A percentile compares a stretch with the other conserved stretches of the same genome.
Evolutionary conservation across 805 yeast species (phyloP).

Genomic region (Wickerhamiella cacticola): DNA sequence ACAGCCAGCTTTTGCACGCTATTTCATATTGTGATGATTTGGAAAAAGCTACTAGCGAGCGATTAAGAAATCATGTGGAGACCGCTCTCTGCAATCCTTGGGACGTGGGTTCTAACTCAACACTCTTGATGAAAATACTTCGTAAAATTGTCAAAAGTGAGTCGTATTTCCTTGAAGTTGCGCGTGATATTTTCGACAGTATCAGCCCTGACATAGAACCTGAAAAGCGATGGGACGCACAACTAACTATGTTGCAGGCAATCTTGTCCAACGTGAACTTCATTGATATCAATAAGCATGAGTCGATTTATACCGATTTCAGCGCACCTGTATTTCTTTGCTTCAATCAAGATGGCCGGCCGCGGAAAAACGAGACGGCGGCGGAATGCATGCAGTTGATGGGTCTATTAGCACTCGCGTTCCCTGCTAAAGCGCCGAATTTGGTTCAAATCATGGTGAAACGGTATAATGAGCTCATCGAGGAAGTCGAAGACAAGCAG

Average conservation of each 20-base stretch:
- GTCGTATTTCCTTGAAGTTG: not conserved
- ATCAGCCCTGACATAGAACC: not conserved
- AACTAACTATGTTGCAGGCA: not conserved
- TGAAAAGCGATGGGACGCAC: not conserved
- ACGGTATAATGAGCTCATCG: not conserved
- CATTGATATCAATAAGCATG: not conserved
- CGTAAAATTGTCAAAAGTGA: not conserved
- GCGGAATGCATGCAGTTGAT: conserved; percentile 1
- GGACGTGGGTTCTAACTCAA: not conserved
- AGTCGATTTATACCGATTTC: not conserved
- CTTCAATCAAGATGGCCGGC: not conserved
- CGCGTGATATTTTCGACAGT: not conserved
- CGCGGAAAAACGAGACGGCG: not conserved
- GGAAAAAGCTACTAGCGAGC: not conserved
- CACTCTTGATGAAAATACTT: not conserved
- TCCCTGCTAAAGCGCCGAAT: not conserved
- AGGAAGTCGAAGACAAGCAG: not conserved
- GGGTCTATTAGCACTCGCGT: not conserved
- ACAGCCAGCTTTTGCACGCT: not conserved
- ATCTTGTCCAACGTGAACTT: not conserved
- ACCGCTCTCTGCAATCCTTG: not conserved
- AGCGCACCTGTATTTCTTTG: not conserved
- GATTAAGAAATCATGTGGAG: not conserved
- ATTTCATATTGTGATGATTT: not conserved
- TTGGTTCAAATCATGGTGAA: not conserved